Evolutionary conservation across 129 eudicot species (phyloP).

Genomic region (Mikania micrantha): DNA sequence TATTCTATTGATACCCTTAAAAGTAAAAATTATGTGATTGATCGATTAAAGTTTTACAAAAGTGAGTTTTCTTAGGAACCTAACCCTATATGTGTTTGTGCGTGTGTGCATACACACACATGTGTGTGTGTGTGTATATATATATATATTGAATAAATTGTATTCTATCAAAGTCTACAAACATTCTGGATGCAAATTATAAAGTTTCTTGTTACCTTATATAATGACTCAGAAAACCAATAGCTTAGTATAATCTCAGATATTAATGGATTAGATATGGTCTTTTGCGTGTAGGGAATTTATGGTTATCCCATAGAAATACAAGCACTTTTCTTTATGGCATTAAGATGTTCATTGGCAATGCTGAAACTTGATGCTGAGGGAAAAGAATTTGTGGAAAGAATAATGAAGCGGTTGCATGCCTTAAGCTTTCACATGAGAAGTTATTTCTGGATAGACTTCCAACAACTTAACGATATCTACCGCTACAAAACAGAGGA

Average conservation of each 20-base stretch:
- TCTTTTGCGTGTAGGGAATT: background rate
- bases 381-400: conserved; percentile 5
- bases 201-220: background rate
- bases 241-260: background rate
- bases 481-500: conserved; percentile 52
- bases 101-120: too few species aligned
- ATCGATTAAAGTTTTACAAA: too few species aligned
- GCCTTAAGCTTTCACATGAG: conserved; percentile 32
- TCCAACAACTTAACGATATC: conserved; percentile 59
- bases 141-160: background rate
- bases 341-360: conserved; percentile 3
- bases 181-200: background rate
- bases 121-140: background rate
- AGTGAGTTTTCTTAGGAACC: too few species aligned
- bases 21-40: too few species aligned
- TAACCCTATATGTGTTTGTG: too few species aligned
- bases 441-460: conserved; percentile 73
- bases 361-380: background rate
- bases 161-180: background rate
- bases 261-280: background rate
- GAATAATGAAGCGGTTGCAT: conserved; percentile 9
- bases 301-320: conserved; percentile 7
- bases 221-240: background rate
- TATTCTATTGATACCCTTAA: too few species aligned
- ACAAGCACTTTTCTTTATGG: conserved; percentile 10